Conservation (phyloP, 768 basidiomycete genomes). For the Inosperma sp. region DNA sequence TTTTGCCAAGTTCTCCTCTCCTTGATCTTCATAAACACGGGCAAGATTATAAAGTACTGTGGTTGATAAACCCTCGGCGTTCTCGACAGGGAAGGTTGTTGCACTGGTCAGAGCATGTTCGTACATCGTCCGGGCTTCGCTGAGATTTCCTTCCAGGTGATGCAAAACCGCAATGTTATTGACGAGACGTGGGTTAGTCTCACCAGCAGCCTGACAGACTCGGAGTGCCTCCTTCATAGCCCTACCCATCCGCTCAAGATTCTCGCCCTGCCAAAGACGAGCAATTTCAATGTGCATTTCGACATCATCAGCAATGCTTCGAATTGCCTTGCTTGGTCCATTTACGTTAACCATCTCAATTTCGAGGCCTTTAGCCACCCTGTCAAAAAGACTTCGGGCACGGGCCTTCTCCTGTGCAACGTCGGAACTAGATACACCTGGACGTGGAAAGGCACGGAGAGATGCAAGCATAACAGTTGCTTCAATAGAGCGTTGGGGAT, state of each 20-base stretch:
- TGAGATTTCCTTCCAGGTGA: constrained; percentile 60
- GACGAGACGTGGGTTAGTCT: constrained; percentile 60
- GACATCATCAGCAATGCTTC: constrained; percentile 66
- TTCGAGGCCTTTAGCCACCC: constrained; percentile 62
- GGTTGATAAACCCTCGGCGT: constrained; percentile 68
- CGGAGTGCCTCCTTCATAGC: constrained; percentile 72
- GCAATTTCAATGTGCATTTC: constrained; percentile 92
- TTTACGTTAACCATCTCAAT: constrained; percentile 50
- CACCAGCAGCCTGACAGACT: constrained; percentile 49
- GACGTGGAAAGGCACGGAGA: constrained; percentile 76
- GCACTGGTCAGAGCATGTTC: constrained; percentile 68
- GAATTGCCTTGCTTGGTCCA: constrained; percentile 39
- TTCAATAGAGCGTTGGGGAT: constrained; percentile 66
- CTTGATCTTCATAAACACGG: constrained; percentile 82
- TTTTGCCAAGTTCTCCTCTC: constrained; percentile 65
- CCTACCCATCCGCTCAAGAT: constrained; percentile 63
- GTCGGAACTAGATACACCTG: constrained; percentile 73
- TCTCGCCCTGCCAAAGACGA: constrained; percentile 81
- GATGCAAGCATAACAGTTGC: constrained; percentile 88
- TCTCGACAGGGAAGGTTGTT: constrained; percentile 39
- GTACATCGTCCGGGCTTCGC: constrained; percentile 59
- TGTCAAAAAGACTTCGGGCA: constrained; percentile 81
- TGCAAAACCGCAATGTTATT: constrained; percentile 79
- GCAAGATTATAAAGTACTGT: constrained; percentile 90
- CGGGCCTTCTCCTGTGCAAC: constrained; percentile 61